These are phyloP conservation scores for Clarireedia monteithiana DNA, from an alignment of 2,329 filamentous ascomycete genomes.

Conservation along the genomic window DNA sequence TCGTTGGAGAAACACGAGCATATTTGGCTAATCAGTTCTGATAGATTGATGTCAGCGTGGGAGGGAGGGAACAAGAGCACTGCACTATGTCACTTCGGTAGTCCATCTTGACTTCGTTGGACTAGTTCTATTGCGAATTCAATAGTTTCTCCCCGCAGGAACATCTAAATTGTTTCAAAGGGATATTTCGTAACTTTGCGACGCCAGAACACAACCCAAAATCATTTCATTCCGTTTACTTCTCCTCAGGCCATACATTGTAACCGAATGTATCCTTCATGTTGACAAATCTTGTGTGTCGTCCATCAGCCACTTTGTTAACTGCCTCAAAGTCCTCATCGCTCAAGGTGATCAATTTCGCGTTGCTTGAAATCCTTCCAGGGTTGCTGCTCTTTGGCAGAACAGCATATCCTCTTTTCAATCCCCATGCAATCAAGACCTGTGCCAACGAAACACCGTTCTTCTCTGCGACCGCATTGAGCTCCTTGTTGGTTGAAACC, in stretches of 20 bases:
- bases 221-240: neutral
- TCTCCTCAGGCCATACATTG: conserved; percentile 59
- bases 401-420: conserved; percentile 61
- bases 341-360: conserved; percentile 57
- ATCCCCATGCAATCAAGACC: conserved; percentile 64
- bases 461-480: conserved; percentile 58
- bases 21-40: too few species aligned
- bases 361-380: conserved; percentile 61
- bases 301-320: conserved; percentile 52
- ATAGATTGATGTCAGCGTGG: too few species aligned
- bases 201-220: too few species aligned
- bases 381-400: conserved; percentile 66
- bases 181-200: too few species aligned
- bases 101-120: too few species aligned
- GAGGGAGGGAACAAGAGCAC: too few species aligned
- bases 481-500: conserved; percentile 50
- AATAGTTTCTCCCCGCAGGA: too few species aligned
- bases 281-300: conserved; percentile 67
- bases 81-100: too few species aligned
- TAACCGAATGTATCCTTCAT: conserved; percentile 78
- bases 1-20: too few species aligned
- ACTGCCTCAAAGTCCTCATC: conserved; percentile 52
- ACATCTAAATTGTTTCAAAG: too few species aligned
- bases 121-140: too few species aligned
- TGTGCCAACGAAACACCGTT: conserved; percentile 52